Percentiles rank a stretch among this genome's conserved stretches.
Conservation (phyloP, 164 flowering plant species). For the Kalanchoe fedtschenkoi region DNA sequence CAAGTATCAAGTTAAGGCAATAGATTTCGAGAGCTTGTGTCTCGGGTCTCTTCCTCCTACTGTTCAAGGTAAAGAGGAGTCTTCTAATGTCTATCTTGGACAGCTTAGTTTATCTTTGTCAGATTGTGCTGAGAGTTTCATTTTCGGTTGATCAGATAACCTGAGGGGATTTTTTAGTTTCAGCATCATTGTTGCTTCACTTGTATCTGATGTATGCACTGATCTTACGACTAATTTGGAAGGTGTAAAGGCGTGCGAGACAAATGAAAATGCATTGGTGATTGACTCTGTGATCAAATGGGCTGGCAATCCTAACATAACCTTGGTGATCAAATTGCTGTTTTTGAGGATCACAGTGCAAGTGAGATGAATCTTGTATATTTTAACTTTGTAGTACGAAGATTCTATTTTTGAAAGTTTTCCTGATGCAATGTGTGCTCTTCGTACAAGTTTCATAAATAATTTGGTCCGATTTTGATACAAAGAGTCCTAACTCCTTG, state of each 20-base stretch:
- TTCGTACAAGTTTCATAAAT: not conserved
- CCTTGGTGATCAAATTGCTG: conserved; percentile 32
- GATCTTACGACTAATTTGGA: conserved; percentile 8
- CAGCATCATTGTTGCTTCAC: not conserved
- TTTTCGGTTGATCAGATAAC: not conserved
- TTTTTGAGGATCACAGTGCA: conserved; percentile 37
- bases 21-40: conserved; percentile 44
- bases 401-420: not conserved
- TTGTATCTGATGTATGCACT: not conserved
- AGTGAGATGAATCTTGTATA: conserved; percentile 24
- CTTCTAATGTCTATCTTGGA: not conserved
- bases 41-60: conserved; percentile 70
- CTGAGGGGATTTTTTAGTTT: not conserved
- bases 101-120: not conserved
- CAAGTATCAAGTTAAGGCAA: conserved; percentile 37
- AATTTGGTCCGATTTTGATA: not conserved
- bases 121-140: not conserved
- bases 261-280: conserved; percentile 60
- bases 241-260: conserved; percentile 68
- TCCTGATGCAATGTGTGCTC: not conserved
- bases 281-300: conserved; percentile 64
- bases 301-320: conserved; percentile 77
- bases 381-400: not conserved
- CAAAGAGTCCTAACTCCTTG: no score
- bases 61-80: conserved; percentile 36